Conservation (phyloP, 352 stramenopile species). For the Elongisporangium undulatum region DNA sequence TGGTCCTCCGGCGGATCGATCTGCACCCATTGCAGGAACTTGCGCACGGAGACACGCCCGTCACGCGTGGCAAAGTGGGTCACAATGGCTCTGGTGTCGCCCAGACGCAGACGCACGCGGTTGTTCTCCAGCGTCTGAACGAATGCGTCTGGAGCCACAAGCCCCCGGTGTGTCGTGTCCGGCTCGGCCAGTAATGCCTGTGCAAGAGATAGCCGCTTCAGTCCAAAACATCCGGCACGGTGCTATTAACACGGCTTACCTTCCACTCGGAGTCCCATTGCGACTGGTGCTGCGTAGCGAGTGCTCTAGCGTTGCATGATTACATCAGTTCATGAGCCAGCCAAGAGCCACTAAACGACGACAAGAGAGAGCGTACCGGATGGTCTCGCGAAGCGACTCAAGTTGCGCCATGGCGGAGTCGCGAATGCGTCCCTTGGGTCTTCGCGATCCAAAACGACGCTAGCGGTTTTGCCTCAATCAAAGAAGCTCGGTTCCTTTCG, state of each 20-base stretch:
- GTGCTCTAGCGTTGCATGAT: background rate
- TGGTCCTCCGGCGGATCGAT: conserved; percentile 47
- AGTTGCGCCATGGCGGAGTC: background rate
- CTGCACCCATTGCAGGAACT: conserved; percentile 58
- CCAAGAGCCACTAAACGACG: too few species aligned
- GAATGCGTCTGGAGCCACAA: conserved; percentile 35
- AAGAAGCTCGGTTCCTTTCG: too few species aligned
- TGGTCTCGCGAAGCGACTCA: conserved; percentile 16
- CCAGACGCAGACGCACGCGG: conserved; percentile 24
- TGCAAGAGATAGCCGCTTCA: background rate
- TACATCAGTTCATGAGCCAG: too few species aligned
- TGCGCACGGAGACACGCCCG: conserved; percentile 21
- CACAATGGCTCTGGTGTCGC: conserved; percentile 19
- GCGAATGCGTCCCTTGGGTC: background rate
- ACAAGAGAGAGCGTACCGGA: conserved; percentile 13
- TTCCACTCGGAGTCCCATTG: background rate
- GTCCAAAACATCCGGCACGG: background rate
- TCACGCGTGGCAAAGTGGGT: conserved; percentile 43
- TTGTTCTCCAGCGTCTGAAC: conserved; percentile 50
- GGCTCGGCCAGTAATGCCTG: conserved; percentile 29
- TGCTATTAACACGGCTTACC: background rate
- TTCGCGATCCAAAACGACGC: background rate
- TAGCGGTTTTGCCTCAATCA: background rate
- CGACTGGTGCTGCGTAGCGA: background rate
- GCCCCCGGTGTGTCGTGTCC: conserved; percentile 19